Percentiles rank a stretch among this genome's conserved stretches.
Conservation (phyloP, 495 filamentous ascomycete genomes). For the Jackrogersella multiformis region DNA sequence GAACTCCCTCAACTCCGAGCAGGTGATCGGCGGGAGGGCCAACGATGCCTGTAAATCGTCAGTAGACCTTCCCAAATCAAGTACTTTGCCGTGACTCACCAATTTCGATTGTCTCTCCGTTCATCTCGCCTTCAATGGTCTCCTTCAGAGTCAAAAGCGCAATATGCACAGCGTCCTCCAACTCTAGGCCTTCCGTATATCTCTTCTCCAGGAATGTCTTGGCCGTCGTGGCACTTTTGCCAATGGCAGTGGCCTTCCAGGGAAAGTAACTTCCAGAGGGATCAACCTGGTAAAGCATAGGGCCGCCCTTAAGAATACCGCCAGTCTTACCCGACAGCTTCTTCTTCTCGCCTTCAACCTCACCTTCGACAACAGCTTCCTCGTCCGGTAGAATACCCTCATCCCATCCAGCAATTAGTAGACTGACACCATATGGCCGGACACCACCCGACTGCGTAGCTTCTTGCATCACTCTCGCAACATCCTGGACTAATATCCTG, state of each 20-base stretch:
- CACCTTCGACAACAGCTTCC: conserved; percentile 51
- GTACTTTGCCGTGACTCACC: conserved; percentile 62
- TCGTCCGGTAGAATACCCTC: conserved; percentile 89
- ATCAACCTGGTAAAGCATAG: conserved; percentile 98
- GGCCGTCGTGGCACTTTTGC: conserved; percentile 96
- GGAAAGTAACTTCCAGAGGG: conserved; percentile 97
- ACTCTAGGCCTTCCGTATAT: conserved; percentile 94
- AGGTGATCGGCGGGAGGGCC: conserved; percentile 92
- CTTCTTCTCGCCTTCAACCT: conserved; percentile 72
- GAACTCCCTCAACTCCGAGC: conserved; percentile 91
- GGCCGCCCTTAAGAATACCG: conserved; percentile 93
- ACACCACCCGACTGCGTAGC: conserved; percentile 98
- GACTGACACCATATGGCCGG: conserved; percentile 94
- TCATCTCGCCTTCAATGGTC: conserved; percentile 99
- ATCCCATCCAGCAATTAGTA: conserved; percentile 97
- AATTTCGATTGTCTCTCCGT: conserved; percentile 98
- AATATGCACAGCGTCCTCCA: conserved; percentile 99
- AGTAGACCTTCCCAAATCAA: conserved; percentile 34
- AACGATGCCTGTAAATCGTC: conserved; percentile 78
- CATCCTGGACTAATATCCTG: conserved; percentile 97
- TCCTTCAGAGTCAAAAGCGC: conserved; percentile 97
- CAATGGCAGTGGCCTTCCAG: conserved; percentile 99
- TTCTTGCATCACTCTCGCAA: conserved; percentile 97
- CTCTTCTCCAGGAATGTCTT: conserved; percentile 99
- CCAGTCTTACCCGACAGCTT: conserved; percentile 85